Conservation (phyloP, 352 stramenopile genomes). For the Pythium phragmitis region DNA sequence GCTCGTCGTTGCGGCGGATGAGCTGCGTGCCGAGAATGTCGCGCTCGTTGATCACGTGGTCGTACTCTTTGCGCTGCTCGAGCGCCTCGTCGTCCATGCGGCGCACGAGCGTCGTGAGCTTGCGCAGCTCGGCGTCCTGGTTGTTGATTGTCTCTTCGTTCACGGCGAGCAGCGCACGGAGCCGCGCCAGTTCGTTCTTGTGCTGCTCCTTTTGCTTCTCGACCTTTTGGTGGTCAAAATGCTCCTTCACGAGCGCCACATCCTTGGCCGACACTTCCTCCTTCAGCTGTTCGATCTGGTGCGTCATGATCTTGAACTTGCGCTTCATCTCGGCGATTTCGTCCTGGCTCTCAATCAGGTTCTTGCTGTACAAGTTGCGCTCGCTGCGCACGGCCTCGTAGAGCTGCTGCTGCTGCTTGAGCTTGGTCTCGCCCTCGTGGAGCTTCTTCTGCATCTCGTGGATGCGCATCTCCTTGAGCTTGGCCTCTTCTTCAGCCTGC, state of each 20-base stretch:
- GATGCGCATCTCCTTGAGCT: conserved; percentile 74
- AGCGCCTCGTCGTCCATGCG: conserved; percentile 89
- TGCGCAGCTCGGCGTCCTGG: conserved; percentile 78
- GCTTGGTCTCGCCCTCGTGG: conserved; percentile 61
- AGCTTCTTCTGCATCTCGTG: conserved; percentile 74
- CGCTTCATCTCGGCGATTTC: conserved; percentile 96
- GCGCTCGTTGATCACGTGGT: conserved; percentile 82
- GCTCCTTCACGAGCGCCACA: conserved; percentile 90
- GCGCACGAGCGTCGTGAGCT: conserved; percentile 87
- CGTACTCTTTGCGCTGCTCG: conserved; percentile 85
- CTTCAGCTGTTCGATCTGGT: conserved; percentile 96
- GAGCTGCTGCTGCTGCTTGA: conserved; percentile 97
- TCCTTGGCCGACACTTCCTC: conserved; percentile 94
- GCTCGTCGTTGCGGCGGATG: conserved; percentile 85
- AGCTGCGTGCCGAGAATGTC: conserved; percentile 86
- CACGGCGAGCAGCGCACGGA: neutral
- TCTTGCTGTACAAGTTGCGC: conserved; percentile 95
- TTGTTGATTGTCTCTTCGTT: conserved; percentile 88
- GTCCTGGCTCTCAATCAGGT: conserved; percentile 95
- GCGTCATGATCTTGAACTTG: conserved; percentile 97
- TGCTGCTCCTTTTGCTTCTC: conserved; percentile 92
- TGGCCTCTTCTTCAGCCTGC: conserved; percentile 73
- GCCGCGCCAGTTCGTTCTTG: conserved; percentile 87
- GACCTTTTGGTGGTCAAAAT: conserved; percentile 94
- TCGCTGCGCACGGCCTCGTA: conserved; percentile 95